Percentiles rank a stretch among this genome's conserved stretches.
These are phyloP conservation scores for Nemania abortiva DNA, from an alignment of 2,329 filamentous ascomycete genomes.

Conservation along the genomic window DNA sequence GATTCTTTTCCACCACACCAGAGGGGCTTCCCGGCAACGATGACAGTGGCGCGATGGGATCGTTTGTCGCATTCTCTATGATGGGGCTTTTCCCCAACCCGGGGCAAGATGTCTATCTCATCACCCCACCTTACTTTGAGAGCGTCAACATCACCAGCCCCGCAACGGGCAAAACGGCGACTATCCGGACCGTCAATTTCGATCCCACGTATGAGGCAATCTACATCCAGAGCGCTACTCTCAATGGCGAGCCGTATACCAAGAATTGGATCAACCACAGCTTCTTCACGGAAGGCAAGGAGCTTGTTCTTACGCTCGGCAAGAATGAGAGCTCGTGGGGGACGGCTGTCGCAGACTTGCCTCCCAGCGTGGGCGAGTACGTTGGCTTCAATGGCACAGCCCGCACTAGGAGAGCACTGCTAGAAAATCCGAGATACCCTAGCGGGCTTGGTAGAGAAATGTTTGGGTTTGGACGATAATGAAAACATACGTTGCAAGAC, in stretches of 20 bases:
- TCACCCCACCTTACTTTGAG: constrained; percentile 75
- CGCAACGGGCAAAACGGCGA: constrained; percentile 70
- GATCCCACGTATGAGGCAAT: constrained; percentile 68
- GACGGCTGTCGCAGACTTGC: constrained; percentile 68
- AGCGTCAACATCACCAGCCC: constrained; percentile 68
- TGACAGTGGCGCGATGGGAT: constrained; percentile 77
- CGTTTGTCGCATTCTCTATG: constrained; percentile 74
- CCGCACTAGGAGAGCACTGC: constrained; percentile 6
- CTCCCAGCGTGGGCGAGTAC: constrained; percentile 67
- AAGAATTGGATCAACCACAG: constrained; percentile 76
- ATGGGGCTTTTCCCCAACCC: constrained; percentile 77
- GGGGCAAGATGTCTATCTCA: constrained; percentile 78
- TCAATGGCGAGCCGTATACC: constrained; percentile 70
- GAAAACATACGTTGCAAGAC: background rate
- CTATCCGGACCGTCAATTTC: constrained; percentile 71
- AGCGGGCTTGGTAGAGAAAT: constrained; percentile 16
- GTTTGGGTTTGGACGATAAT: constrained; percentile 26
- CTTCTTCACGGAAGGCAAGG: constrained; percentile 74
- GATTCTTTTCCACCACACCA: constrained; percentile 69
- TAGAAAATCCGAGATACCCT: constrained; percentile 26
- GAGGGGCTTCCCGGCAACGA: constrained; percentile 77
- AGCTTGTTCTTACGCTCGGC: constrained; percentile 73
- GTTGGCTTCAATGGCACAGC: constrained; percentile 45
- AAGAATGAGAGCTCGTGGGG: constrained; percentile 74
- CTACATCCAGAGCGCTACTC: constrained; percentile 74